A percentile compares a stretch with the other conserved stretches of the same genome.
Evolutionary conservation across 805 yeast species (phyloP).

Genomic region (Saturnispora serradocipensis): DNA sequence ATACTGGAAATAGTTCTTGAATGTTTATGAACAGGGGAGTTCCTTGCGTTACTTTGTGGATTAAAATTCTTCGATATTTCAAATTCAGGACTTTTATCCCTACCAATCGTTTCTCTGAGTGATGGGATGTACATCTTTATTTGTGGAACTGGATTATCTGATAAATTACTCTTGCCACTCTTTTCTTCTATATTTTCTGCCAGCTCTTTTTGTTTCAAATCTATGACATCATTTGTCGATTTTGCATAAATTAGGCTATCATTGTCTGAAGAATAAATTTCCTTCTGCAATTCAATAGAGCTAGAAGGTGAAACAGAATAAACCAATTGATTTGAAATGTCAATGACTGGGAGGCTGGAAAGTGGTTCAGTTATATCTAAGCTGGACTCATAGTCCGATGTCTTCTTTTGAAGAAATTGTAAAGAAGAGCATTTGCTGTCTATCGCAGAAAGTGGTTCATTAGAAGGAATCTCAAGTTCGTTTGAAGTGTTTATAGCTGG

Average conservation of each 20-base stretch:
- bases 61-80: slow-evolving; percentile 2
- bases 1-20: slow-evolving; percentile 15
- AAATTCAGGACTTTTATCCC: slow-evolving; percentile 2
- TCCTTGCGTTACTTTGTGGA: not conserved
- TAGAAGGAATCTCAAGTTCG: not conserved
- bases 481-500: not conserved
- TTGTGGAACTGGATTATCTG: not conserved
- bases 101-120: not conserved
- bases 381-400: not conserved
- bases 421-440: slow-evolving; percentile 3
- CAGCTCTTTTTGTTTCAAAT: not conserved
- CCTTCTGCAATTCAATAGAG: not conserved
- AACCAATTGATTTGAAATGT: not conserved
- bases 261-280: not conserved
- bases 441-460: not conserved
- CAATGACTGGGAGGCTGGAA: not conserved
- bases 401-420: not conserved
- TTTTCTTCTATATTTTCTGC: slow-evolving; percentile 2
- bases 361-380: not conserved
- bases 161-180: not conserved
- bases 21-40: slow-evolving; percentile 8
- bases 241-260: not conserved
- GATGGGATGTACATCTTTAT: not conserved
- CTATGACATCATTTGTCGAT: not conserved
- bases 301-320: not conserved